phyloP scores from a whole-genome alignment of 192 early-diverging fungal species.

The Spinellus fusiger region DNA sequence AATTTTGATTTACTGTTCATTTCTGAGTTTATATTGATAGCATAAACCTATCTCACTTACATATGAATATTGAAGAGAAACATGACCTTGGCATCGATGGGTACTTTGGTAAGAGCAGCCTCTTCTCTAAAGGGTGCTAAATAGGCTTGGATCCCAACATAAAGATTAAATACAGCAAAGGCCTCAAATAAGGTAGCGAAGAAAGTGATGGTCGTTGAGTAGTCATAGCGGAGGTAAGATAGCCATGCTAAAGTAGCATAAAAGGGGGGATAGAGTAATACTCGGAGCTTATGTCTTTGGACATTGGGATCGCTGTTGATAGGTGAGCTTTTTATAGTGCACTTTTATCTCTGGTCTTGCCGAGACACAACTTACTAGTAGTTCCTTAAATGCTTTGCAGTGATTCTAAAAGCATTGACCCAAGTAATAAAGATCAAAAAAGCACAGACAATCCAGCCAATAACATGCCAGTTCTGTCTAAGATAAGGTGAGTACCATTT shows the following conservation, averaged over 20 bases:
- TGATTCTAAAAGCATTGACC: conserved; percentile 5
- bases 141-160: conserved; percentile 24
- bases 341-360: background rate
- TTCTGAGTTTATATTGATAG: too few relatives aligned
- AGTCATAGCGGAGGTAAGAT: conserved; percentile 20
- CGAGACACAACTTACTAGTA: conserved; percentile 25
- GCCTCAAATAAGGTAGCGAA: conserved; percentile 31
- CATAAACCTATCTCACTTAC: too few relatives aligned
- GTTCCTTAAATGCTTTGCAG: conserved; percentile 17
- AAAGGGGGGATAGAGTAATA: conserved; percentile 28
- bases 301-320: conserved; percentile 26
- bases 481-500: background rate
- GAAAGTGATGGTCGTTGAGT: conserved; percentile 27
- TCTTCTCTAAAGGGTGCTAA: conserved; percentile 26
- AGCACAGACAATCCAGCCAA: conserved; percentile 25
- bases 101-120: conserved; percentile 16
- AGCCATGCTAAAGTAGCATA: conserved; percentile 29
- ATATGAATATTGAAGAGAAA: conserved; percentile 19
- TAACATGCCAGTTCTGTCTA: conserved; percentile 17
- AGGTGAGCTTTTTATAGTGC: background rate
- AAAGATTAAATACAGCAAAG: conserved; percentile 34
- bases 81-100: conserved; percentile 18
- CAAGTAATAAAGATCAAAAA: conserved; percentile 19
- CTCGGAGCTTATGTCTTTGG: conserved; percentile 30
- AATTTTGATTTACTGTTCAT: conserved; percentile 23